These are phyloP conservation scores for Arthrobotrys iridis DNA, from an alignment of 2,329 filamentous ascomycete genomes.

Conservation along the genomic window DNA sequence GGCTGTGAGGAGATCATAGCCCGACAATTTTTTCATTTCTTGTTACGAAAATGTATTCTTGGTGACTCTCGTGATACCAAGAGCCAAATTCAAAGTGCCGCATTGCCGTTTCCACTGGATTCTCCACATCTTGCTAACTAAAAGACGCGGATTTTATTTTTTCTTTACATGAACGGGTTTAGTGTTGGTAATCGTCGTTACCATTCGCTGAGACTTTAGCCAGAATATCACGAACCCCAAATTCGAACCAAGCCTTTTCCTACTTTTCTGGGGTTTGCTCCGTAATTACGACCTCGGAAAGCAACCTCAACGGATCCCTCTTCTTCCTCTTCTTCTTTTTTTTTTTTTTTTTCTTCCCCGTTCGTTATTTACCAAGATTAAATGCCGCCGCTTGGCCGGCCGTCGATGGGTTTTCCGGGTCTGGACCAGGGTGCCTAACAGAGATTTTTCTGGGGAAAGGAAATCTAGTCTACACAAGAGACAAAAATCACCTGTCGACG, in stretches of 20 bases:
- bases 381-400: conserved; percentile 41
- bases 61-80: neutral
- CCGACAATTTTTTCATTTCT: no score
- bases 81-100: conserved; percentile 26
- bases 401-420: conserved; percentile 14
- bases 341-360: no score
- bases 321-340: conserved; percentile 20
- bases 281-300: conserved; percentile 7
- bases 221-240: conserved; percentile 17
- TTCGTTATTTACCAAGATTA: conserved; percentile 53
- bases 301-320: neutral
- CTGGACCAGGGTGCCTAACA: conserved; percentile 5
- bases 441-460: conserved; percentile 42
- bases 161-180: conserved; percentile 8
- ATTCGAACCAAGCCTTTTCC: conserved; percentile 12
- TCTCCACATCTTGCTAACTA: conserved; percentile 1
- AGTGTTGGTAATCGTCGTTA: conserved; percentile 12
- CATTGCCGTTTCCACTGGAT: conserved; percentile 30
- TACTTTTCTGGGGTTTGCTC: conserved; percentile 45
- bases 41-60: neutral
- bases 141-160: neutral
- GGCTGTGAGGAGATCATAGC: no score
- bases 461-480: no score
- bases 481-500: conserved; percentile 12
- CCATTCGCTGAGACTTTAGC: conserved; percentile 40